Base-by-base conservation (phyloP, 441 rosid species). In the Breynia disticha region DNA sequence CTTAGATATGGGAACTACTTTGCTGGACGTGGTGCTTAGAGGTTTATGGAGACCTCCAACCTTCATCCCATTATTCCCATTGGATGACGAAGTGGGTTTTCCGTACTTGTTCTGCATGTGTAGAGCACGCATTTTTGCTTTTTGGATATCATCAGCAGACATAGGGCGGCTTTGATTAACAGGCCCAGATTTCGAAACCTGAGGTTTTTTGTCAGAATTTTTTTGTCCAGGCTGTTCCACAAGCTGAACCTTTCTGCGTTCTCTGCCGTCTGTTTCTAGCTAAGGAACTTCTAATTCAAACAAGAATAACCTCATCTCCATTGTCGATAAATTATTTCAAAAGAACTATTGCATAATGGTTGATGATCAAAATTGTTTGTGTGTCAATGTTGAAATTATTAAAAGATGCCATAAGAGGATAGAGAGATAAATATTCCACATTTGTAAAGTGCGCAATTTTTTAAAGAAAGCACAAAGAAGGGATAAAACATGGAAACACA, bases 91-190 rank as follows among this genome's bases (percentile, higher is more conserved):
- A 57, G 67, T 75, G 56, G 70, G 55, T 74, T 78, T 86, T 52
- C 78, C 81, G 67, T 83, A 70, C 78, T 80, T 93, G 74, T 80
- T 75, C 67, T 86, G 90, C 95, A 83, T 86, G 72, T 70, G 79
- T 16, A 71, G 71, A 43, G 95, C 90, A 59, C 95, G 97, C 89
- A 84, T 74, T 74, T 93, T 93, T 54, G 95, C 99, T 68, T 93
- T 93, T 75, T 89, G 96, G 68, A 89, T 89, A 76, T 93, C 99
- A 76, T 93, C 99, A 42, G 91, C 90, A 57, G 99, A 89, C 91
- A 93, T 83, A 20, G 99, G 99, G 53, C 97, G 97, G 51, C 88
- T 75, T 61, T 76, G 84, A 70, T 69, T 69, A 65, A 71, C 59
- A 60, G 89, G 58, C 43, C 65, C 83, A 56, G 76, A 56, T 72